These are phyloP conservation scores for Anisogramma anomala DNA, from an alignment of 2,329 filamentous ascomycete genomes.

Conservation along the genomic window DNA sequence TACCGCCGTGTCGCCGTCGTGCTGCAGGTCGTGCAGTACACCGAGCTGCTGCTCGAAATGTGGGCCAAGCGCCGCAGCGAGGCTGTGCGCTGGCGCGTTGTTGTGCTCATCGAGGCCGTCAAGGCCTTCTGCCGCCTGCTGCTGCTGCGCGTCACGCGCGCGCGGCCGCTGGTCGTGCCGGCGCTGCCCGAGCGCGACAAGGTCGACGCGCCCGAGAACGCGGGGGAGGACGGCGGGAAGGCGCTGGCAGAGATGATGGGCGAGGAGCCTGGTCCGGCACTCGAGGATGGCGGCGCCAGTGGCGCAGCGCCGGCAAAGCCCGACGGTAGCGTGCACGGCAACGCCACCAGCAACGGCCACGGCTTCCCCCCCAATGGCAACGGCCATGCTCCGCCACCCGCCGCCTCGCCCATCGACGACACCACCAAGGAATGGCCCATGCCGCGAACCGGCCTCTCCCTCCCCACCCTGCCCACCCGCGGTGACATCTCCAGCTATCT, in stretches of 20 bases:
- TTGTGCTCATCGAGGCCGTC: slow-evolving; percentile 72
- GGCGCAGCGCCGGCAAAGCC: slow-evolving; percentile 20
- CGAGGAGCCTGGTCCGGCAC: slow-evolving; percentile 24
- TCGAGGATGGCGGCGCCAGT: slow-evolving; percentile 31
- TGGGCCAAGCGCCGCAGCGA: slow-evolving; percentile 77
- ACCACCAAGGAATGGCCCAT: slow-evolving; percentile 64
- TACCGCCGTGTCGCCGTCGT: slow-evolving; percentile 75
- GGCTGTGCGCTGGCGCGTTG: slow-evolving; percentile 70
- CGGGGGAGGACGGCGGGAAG: slow-evolving; percentile 33
- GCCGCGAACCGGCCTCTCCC: slow-evolving; percentile 80
- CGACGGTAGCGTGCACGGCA: slow-evolving; percentile 6
- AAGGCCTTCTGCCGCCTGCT: slow-evolving; percentile 78
- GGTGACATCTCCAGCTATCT: slow-evolving; percentile 80
- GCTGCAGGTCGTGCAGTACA: slow-evolving; percentile 86
- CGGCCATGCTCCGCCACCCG: slow-evolving; percentile 11
- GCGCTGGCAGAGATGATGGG: slow-evolving; percentile 30
- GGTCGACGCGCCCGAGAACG: slow-evolving; percentile 48
- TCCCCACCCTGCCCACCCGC: slow-evolving; percentile 71
- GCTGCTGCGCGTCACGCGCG: slow-evolving; percentile 71
- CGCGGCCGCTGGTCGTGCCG: slow-evolving; percentile 70
- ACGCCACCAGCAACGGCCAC: slow-evolving; percentile 3
- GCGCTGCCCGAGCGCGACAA: slow-evolving; percentile 77
- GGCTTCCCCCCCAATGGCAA: slow-evolving; percentile 5
- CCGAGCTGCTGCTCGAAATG: slow-evolving; percentile 96
- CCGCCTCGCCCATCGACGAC: slow-evolving; percentile 10